Evolutionary conservation across 306 rosid genomes (phyloP), one percentile per base, ranked within the genome.

Genomic region (Prunus mongolica): DNA sequence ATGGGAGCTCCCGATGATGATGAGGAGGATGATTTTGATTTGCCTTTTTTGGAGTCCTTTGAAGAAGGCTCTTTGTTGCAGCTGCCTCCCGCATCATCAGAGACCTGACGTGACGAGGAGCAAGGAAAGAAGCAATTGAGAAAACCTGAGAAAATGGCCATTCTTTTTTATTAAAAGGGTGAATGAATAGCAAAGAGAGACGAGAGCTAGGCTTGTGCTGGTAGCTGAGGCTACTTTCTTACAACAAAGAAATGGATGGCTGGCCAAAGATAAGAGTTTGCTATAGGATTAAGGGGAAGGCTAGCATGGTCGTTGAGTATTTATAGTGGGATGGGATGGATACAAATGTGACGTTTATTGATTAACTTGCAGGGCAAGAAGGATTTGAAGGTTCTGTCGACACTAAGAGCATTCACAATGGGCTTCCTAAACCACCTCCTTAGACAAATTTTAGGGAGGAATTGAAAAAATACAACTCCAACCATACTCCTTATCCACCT

Each of bases 1-100:
- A 70, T 30, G n/a, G 76, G 76, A 61, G 76, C 81, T 61, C n/a
- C 56, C 4, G 54, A 58, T 14, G 50, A 68, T 3, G 69, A 45
- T 19, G 65, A 34, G 7, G 22, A 58, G 10, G 32, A 64, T 19
- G 74, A 70, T 70, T 30, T 55, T 7, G 49, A n/a, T 9, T 62
- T 61, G 20, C 41, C 16, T 25, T 70, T 78, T 10, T 38, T 8
- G 20, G 47, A 28, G 5, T 61, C 44, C n/a, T 49, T 62, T 61
- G 54, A 60, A 6, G 72, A 52, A 54, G 51, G 14, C 27, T 24
- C 9, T 50, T 50, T 64, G 19, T 15, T 28, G 16, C 22, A n/a
- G 7, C 71, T 45, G n/a, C 16, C 7, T 49, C 49, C 20, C 46
- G 20, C 76, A 44, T 60, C 63, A 54, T 57, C 63, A 7, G 76